Percentiles rank a stretch among this genome's conserved stretches.
Conservation (phyloP, 495 filamentous ascomycete species). For the Podospora pseudoanserina region DNA sequence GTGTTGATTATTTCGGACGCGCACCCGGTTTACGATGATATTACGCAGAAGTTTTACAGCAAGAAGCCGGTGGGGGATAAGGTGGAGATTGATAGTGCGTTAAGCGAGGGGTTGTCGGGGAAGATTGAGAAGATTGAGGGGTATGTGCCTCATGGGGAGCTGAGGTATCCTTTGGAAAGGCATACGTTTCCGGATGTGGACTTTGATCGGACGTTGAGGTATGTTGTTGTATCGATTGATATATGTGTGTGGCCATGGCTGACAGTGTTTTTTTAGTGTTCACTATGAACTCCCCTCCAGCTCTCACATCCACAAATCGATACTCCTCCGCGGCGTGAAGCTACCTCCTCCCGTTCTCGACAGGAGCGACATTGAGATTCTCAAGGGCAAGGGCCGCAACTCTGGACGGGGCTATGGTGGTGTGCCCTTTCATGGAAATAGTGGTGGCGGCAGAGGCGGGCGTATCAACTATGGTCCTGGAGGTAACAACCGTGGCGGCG, state of each 20-base stretch:
- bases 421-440: slow-evolving; percentile 33
- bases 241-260: slow-evolving; percentile 6
- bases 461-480: slow-evolving; percentile 43
- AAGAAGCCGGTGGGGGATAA: slow-evolving; percentile 69
- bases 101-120: slow-evolving; percentile 78
- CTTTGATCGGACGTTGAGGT: slow-evolving; percentile 80
- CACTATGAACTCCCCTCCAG: slow-evolving; percentile 76
- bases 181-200: slow-evolving; percentile 71
- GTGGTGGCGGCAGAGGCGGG: slow-evolving; percentile 32
- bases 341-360: slow-evolving; percentile 66
- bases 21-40: slow-evolving; percentile 75
- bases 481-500: slow-evolving; percentile 11
- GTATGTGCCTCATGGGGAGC: slow-evolving; percentile 68
- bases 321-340: slow-evolving; percentile 82
- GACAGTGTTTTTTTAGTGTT: slow-evolving; percentile 52
- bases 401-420: slow-evolving; percentile 54
- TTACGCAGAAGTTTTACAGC: slow-evolving; percentile 80
- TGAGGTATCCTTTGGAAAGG: slow-evolving; percentile 57
- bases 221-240: slow-evolving; percentile 25
- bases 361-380: slow-evolving; percentile 64
- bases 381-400: slow-evolving; percentile 56
- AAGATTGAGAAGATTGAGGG: slow-evolving; percentile 73
- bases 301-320: slow-evolving; percentile 78
- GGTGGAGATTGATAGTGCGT: slow-evolving; percentile 65
- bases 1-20: slow-evolving; percentile 77